These are phyloP conservation scores for Polychaeton citri DNA, from an alignment of 2,329 filamentous ascomycete species.

Conservation along the genomic window DNA sequence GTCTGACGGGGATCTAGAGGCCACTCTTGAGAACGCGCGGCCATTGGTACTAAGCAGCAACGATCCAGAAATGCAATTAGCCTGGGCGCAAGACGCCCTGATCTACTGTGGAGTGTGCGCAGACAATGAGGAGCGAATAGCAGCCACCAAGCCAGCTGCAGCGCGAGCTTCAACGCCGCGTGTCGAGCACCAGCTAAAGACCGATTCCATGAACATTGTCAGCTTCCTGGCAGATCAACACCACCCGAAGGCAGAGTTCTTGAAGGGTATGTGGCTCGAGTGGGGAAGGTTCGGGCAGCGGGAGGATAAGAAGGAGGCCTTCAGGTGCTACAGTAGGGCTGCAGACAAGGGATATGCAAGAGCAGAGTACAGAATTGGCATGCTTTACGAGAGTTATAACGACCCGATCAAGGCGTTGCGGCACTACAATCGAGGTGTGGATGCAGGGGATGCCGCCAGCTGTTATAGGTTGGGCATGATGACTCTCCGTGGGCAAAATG, in stretches of 20 bases:
- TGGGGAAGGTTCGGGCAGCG: slow-evolving; percentile 91
- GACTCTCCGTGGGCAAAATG: slow-evolving; percentile 86
- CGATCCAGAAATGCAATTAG: slow-evolving; percentile 90
- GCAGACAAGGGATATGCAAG: slow-evolving; percentile 74
- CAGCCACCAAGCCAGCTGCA: slow-evolving; percentile 26
- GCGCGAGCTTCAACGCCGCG: slow-evolving; percentile 63
- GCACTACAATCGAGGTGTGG: slow-evolving; percentile 75
- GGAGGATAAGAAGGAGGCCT: slow-evolving; percentile 89
- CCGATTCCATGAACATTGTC: slow-evolving; percentile 86
- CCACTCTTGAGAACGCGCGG: slow-evolving; percentile 72
- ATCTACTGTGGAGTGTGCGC: slow-evolving; percentile 75
- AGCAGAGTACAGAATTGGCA: slow-evolving; percentile 92
- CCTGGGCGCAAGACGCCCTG: slow-evolving; percentile 88
- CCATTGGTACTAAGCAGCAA: slow-evolving; percentile 79
- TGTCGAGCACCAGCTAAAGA: slow-evolving; percentile 73
- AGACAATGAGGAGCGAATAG: slow-evolving; percentile 60
- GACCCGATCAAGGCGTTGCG: slow-evolving; percentile 81
- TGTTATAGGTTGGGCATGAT: slow-evolving; percentile 90
- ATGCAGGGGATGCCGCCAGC: slow-evolving; percentile 73
- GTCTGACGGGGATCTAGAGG: slow-evolving; percentile 87
- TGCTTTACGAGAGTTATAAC: slow-evolving; percentile 94
- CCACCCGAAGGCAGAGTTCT: slow-evolving; percentile 88
- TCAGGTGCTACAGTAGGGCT: slow-evolving; percentile 72
- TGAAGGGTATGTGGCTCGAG: slow-evolving; percentile 92
- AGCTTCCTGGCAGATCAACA: slow-evolving; percentile 79